A percentile compares a stretch with the other conserved stretches of the same genome.
Conservation (phyloP, 106 monocot species). For the Acorus gramineus region DNA sequence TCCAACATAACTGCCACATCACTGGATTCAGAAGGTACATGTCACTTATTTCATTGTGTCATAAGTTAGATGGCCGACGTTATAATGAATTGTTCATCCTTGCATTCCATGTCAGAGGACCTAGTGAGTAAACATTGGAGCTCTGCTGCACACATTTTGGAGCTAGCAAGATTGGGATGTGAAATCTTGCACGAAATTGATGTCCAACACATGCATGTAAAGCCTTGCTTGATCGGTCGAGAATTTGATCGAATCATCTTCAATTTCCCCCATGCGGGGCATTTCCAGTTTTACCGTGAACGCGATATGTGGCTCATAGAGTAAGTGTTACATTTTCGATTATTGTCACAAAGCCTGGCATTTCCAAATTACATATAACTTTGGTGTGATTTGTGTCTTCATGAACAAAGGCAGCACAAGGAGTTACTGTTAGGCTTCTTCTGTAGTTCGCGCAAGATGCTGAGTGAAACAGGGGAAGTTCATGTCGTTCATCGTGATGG, state of each 20-base stretch:
- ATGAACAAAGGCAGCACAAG: conserved; percentile 7
- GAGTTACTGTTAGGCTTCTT: conserved; percentile 7
- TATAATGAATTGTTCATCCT: too few species aligned
- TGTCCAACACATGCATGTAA: conserved; percentile 9
- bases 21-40: background rate
- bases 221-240: background rate
- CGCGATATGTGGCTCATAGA: background rate
- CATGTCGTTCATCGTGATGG: conserved; percentile 12
- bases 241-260: conserved; percentile 13
- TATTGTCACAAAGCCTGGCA: background rate
- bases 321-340: background rate
- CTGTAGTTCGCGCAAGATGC: conserved; percentile 1
- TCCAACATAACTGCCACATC: conserved; percentile 5
- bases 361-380: background rate
- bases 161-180: background rate
- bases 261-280: conserved; percentile 19
- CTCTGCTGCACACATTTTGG: background rate
- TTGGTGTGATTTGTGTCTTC: background rate
- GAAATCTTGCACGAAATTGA: conserved; percentile 3
- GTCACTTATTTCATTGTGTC: background rate
- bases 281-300: background rate
- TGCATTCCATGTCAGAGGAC: background rate
- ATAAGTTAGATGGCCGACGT: background rate
- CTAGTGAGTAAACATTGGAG: conserved; percentile 4
- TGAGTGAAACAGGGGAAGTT: conserved; percentile 2